Conservation (phyloP, 805 yeast species). For the Wickerhamomyces kurtzmanii region DNA sequence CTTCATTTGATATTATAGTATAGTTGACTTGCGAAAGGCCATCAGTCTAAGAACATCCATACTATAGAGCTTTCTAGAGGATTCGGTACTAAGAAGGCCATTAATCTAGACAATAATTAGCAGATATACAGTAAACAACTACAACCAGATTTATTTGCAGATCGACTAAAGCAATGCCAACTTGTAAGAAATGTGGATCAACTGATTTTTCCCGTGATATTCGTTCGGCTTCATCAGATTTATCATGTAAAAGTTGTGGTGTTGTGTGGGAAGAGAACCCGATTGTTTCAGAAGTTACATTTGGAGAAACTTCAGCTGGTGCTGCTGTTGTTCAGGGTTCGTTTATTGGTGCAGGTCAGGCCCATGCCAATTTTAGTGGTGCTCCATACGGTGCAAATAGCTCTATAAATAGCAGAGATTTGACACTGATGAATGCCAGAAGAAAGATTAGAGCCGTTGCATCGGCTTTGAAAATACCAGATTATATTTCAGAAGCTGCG, state of each 20-base stretch:
- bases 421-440: slow-evolving; percentile 78
- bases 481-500: slow-evolving; percentile 78
- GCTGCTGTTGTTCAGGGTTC: slow-evolving; percentile 96
- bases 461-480: slow-evolving; percentile 68
- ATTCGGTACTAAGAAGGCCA: too few relatives aligned
- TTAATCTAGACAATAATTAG: too few relatives aligned
- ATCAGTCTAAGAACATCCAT: too few relatives aligned
- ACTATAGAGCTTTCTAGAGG: too few relatives aligned
- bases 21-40: too few relatives aligned
- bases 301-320: slow-evolving; percentile 86
- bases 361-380: slow-evolving; percentile 58
- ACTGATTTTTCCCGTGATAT: slow-evolving; percentile 43
- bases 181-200: slow-evolving; percentile 41
- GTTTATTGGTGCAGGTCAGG: slow-evolving; percentile 82
- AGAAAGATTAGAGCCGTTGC: slow-evolving; percentile 76
- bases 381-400: slow-evolving; percentile 59
- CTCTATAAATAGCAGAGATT: slow-evolving; percentile 80
- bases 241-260: slow-evolving; percentile 80
- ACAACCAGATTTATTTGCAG: slow-evolving; percentile 1
- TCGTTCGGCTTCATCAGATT: slow-evolving; percentile 57
- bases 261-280: slow-evolving; percentile 85
- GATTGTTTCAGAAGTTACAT: slow-evolving; percentile 90
- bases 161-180: slow-evolving; percentile 1
- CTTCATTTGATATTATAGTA: too few relatives aligned
- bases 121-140: too few relatives aligned